Base-by-base conservation (phyloP, 352 stramenopile species). In the Phytophthora foliorum region DNA sequence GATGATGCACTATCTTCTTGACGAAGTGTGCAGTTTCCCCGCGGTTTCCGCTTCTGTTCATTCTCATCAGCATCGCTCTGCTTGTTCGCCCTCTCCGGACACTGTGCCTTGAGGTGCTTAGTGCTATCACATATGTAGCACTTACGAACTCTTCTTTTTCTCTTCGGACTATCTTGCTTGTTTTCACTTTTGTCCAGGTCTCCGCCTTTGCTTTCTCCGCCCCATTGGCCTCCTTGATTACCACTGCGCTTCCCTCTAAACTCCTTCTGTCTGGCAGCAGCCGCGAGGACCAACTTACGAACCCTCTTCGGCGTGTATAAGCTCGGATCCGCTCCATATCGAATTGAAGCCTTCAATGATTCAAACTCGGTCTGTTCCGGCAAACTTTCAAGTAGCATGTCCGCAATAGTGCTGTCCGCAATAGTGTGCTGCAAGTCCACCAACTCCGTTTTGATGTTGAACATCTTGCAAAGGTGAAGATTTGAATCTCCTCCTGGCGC, bases 381-480 rank as follows among this genome's bases (percentile, higher is more conserved):
- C 25, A 65, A 51, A 29, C 46, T 65, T 6, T 42, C 22, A 10
- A 57, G 57, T 36, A 65, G 3, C 57, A 65, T 65, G 3, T 52
- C 57, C 2, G 53, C 46, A 34, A 65, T 44, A 7, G 39, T 13
- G 6, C 29, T 56, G 11, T 63, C 45, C 19, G 14, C 42, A n/a
- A 63, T 25, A 14, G 2, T 52, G 19, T 45, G 36, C 22, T 66
- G 19, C 17, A 58, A 54, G 10, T 39, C 41, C 4, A 16, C 9
- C 34, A 64, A 29, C 17, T 64, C 29, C 11, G 45, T 56, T n/a
- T 7, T 3, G 0, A 57, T 7, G 16, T 32, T 64, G 22, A 64
- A 57, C 44, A 64, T 61, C 22, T 64, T 64, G 46, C 32, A 64
- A 11, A 64, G 29, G 21, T 64, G 44, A 16, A 50, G 32, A 16